Evolutionary conservation across 352 stramenopile genomes (phyloP).

Genomic region (Blastocystis sp.): DNA sequence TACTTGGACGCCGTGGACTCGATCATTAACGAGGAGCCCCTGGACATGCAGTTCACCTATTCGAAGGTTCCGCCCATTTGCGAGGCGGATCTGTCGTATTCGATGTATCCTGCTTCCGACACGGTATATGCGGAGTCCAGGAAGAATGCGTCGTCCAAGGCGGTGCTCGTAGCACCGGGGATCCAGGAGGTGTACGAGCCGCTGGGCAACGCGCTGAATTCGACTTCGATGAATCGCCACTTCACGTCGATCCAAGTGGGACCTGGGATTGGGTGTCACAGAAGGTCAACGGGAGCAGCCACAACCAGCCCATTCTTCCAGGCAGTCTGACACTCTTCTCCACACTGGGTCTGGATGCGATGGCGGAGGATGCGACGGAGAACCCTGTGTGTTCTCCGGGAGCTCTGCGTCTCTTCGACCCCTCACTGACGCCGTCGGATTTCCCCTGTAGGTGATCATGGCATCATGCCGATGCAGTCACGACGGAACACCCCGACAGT

Average conservation of each 20-base stretch:
- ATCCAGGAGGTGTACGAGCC: neutral
- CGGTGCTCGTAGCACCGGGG: neutral
- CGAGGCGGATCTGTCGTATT: neutral
- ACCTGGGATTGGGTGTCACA: too few species aligned
- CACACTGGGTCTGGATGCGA: neutral
- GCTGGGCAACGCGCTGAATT: neutral
- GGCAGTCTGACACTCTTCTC: neutral
- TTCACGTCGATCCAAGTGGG: neutral
- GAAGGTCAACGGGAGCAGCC: neutral
- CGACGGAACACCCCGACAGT: neutral
- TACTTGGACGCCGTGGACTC: neutral
- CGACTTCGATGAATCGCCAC: conserved; percentile 7
- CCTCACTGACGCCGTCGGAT: neutral
- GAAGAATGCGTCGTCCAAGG: neutral
- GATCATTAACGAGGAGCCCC: neutral
- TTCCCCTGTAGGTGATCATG: neutral
- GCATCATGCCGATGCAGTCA: neutral
- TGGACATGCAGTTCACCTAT: neutral
- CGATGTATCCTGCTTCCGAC: neutral
- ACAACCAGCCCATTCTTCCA: conserved; percentile 47
- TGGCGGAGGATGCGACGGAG: neutral
- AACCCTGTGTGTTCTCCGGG: neutral
- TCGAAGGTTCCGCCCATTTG: neutral
- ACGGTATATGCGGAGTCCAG: neutral
- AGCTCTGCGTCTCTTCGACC: neutral